Evolutionary conservation across 2,329 filamentous ascomycete genomes (phyloP), one percentile per base, ranked within the genome.

Genomic region (Ophiocordyceps camponoti-saundersi): DNA sequence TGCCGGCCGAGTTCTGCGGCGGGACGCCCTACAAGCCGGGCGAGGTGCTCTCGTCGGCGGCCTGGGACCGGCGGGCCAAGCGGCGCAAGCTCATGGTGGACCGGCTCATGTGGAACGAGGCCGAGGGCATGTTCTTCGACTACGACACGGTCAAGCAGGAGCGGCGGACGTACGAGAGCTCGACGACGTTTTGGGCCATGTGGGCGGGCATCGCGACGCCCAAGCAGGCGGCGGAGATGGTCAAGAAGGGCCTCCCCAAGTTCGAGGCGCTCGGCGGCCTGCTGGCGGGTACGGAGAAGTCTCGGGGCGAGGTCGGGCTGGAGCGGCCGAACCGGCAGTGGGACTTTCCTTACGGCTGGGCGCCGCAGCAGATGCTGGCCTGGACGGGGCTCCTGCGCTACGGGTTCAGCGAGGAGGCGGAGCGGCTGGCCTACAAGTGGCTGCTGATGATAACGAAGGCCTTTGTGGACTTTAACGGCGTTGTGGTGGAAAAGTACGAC

Each of bases 281-380:
- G 18, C 75, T 94, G 1, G 90, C 89, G 1, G 90, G 90, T 47
- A 95, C 90, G 0, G 80, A 95, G 60, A 78, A 88, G 63, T 95
- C 87, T 47, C 84, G 92, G 42, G 92, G 92, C 40, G 69, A 72
- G 30, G 70, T 95, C 50, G 80, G 84, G 13, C 65, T 95, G 39
- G 78, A 89, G 55, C 77, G 90, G 44, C 92, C 92, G 8, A 96
- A 95, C 63, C 80, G 92, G 55, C 92, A 98, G 62, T 98, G 92
- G 92, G 92, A 98, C 62, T 96, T 88, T 61, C 92, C 92, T 0
- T 96, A 92, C 60, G 92, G 92, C 49, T 98, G 92, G 92, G 92
- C 92, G 47, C 92, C 92, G 30, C 92, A 98, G 70, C 92, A 98
- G 69, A 96, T 98, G 68, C 77, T 98, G 41, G 90, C 92, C 1